phyloP scores from a whole-genome alignment of 169 alveolate genomes.

The Neospora caninum region DNA sequence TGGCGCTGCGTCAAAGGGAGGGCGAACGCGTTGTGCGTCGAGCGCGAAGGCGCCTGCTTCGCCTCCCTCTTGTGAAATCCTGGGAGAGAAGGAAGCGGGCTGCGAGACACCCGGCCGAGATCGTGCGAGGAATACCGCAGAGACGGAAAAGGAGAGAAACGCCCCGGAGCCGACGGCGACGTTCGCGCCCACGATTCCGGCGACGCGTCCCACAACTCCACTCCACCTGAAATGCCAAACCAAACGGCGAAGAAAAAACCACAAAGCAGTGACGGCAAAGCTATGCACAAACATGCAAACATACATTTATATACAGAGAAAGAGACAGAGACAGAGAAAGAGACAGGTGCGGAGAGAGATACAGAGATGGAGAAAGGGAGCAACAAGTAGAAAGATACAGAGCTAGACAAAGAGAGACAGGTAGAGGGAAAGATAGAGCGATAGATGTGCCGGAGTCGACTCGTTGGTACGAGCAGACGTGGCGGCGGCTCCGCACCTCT shows the following conservation, averaged over 20 bases:
- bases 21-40: too few relatives aligned
- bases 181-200: neutral
- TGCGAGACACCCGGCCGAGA: neutral
- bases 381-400: too few relatives aligned
- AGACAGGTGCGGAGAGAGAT: neutral
- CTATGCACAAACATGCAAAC: too few relatives aligned
- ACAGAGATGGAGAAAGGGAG: too few relatives aligned
- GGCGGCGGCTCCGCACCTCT: too few relatives aligned
- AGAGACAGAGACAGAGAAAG: neutral
- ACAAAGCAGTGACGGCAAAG: neutral
- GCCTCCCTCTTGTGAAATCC: too few relatives aligned
- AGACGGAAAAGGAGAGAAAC: neutral
- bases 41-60: too few relatives aligned
- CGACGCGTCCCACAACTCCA: conserved; percentile 12
- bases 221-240: conserved; percentile 18
- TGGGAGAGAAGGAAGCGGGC: neutral
- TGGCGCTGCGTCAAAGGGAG: too few relatives aligned
- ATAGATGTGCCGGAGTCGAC: too few relatives aligned
- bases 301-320: too few relatives aligned
- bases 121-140: neutral
- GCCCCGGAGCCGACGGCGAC: neutral
- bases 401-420: neutral
- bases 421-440: neutral
- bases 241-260: neutral
- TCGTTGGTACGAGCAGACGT: too few relatives aligned